A percentile compares a stretch with the other conserved stretches of the same genome.
phyloP scores from a whole-genome alignment of 371 early-diverging fungal species.

The Capillidium rhysosporum region DNA sequence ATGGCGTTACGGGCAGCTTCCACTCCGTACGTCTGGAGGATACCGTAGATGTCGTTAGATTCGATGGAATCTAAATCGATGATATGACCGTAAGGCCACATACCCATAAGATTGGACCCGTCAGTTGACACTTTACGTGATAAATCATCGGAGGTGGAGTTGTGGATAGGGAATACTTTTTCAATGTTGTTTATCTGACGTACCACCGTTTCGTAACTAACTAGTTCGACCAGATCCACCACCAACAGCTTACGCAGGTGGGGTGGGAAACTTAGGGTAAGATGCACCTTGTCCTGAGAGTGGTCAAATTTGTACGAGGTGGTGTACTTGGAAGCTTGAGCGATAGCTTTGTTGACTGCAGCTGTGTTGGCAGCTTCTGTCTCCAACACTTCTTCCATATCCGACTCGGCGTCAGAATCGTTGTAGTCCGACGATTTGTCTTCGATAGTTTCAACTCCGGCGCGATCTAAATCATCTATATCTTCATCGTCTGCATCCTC shows the following conservation, averaged over 20 bases:
- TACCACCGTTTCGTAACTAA: conserved; percentile 41
- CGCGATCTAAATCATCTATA: conserved; percentile 27
- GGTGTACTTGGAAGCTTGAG: background rate
- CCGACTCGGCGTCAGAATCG: conserved; percentile 33
- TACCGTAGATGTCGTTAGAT: conserved; percentile 89
- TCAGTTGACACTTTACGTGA: conserved; percentile 67
- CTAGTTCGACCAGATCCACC: conserved; percentile 79
- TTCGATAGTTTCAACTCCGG: conserved; percentile 30
- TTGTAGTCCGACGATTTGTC: conserved; percentile 19
- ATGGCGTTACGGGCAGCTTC: conserved; percentile 92
- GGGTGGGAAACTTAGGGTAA: conserved; percentile 56
- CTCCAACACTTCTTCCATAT: conserved; percentile 12
- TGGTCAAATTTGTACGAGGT: conserved; percentile 55
- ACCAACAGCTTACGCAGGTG: conserved; percentile 71
- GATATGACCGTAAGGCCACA: conserved; percentile 58
- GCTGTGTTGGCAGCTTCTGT: conserved; percentile 14
- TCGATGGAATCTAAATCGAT: conserved; percentile 68
- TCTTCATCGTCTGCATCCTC: conserved; percentile 36
- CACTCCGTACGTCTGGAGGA: conserved; percentile 89
- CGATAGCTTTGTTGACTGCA: background rate
- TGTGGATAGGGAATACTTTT: conserved; percentile 58
- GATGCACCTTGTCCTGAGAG: conserved; percentile 56
- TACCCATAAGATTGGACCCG: conserved; percentile 82
- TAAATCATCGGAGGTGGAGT: conserved; percentile 57
- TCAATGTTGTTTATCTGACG: conserved; percentile 44